A percentile compares a stretch with the other conserved stretches of the same genome.
Evolutionary conservation across 169 alveolate species (phyloP).

Genomic region (Plasmodium vinckei): DNA sequence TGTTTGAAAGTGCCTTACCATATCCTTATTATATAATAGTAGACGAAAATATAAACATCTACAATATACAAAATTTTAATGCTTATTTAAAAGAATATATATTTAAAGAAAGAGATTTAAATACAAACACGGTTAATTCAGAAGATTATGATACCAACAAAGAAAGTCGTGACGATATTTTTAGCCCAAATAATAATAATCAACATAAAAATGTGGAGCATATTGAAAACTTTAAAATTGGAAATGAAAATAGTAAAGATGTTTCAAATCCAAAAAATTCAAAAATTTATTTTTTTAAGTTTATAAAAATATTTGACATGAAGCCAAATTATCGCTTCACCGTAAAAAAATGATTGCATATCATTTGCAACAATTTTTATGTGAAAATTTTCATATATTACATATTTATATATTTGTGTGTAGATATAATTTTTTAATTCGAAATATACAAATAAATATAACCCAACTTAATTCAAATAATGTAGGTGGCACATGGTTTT

Average conservation of each 20-base stretch:
- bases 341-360: slow-evolving; percentile 12
- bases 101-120: slow-evolving; percentile 11
- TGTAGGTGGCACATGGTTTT: no score
- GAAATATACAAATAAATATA: no score
- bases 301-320: slow-evolving; percentile 74
- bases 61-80: slow-evolving; percentile 61
- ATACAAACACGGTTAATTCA: not conserved
- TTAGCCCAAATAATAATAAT: not conserved
- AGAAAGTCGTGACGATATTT: not conserved
- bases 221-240: not conserved
- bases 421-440: not conserved
- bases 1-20: slow-evolving; percentile 72
- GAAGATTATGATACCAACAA: not conserved
- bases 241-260: slow-evolving; percentile 3
- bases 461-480: no score
- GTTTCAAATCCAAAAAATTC: slow-evolving; percentile 4
- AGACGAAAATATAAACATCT: slow-evolving; percentile 52
- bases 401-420: not conserved
- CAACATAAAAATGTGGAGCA: not conserved
- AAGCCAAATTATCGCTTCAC: slow-evolving; percentile 74
- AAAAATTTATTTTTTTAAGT: slow-evolving; percentile 61
- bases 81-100: slow-evolving; percentile 33
- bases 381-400: not conserved
- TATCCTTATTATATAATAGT: slow-evolving; percentile 67
- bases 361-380: not conserved